Base-by-base conservation (phyloP, 2,329 filamentous ascomycete genomes). In the Calonectria henricotiae region DNA sequence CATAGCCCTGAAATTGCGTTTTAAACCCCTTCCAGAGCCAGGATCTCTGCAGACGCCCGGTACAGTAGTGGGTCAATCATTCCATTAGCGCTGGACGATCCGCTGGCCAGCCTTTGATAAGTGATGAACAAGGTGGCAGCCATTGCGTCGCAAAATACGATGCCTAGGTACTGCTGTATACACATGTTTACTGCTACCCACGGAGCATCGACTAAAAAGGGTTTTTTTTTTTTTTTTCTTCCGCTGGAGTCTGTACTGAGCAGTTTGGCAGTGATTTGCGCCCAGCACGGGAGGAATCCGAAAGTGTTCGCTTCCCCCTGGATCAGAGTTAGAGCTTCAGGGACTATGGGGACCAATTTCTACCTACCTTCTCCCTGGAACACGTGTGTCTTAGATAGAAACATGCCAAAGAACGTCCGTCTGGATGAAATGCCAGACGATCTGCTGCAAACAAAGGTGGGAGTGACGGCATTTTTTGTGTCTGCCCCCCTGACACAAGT, bases 1-100 rank as follows among this genome's bases (percentile, higher is more conserved):
- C 73, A 65, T 69, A 73, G 71, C 69, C 67, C 62, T 67, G 58
- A 70, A 73, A 70, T 65, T 47, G 65, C 35, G 66, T 60, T 74
- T 71, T 71, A 69, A 64, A 44, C 61, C 74, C 32, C 55, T 62
- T 75, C 23, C 12, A 74, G 69, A 47, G 32, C 41, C 60, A 15
- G 47, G 63, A 65, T 68, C 67, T 54, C 61, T 65, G 30, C 46
- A 62, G 68, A 74, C 67, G 65, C 66, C 51, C 71, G 75, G 70
- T 27, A 20, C 32, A 44, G 43, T 13, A 54, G 66, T 67, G 55
- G 71, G 71, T 69, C 68, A 70, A 58, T 60, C 75, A 77, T 75
- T 77, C 73, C 71, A 70, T 43, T 54, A 60, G 35, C 32, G 74
- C 65, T 54, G 58, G 60, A 61, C 70, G 71, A 73, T 61, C 65